A percentile compares a stretch with the other conserved stretches of the same genome.
phyloP scores from a whole-genome alignment of 257 asterid species.

The Solanum commersonii region DNA sequence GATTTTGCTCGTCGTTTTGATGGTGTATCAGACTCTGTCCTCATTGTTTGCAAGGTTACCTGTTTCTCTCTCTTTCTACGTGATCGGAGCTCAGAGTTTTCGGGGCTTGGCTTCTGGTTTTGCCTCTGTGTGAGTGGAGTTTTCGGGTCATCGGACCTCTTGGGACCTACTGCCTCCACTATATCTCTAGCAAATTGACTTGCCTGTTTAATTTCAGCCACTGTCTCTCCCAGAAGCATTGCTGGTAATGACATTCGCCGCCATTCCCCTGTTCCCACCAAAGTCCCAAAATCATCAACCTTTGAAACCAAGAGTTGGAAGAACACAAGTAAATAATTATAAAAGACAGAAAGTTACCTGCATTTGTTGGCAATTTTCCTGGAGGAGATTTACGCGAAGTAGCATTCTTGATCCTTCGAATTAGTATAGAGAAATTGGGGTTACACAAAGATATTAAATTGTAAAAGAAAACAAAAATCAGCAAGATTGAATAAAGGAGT shows the following conservation, averaged over 20 bases:
- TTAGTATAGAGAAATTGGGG: not conserved
- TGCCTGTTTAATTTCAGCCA: slow-evolving; percentile 69
- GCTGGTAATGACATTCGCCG: slow-evolving; percentile 79
- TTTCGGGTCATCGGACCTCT: slow-evolving; percentile 50
- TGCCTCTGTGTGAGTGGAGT: slow-evolving; percentile 45
- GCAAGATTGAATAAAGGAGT: not conserved
- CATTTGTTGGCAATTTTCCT: slow-evolving; percentile 50
- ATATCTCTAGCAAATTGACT: slow-evolving; percentile 57
- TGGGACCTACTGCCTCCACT: slow-evolving; percentile 37
- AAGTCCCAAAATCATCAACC: not conserved
- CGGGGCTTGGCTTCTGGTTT: slow-evolving; percentile 24
- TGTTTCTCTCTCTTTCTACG: slow-evolving; percentile 69
- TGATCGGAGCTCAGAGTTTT: slow-evolving; percentile 34
- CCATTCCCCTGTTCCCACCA: slow-evolving; percentile 49
- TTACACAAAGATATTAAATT: not conserved
- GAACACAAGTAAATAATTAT: not conserved
- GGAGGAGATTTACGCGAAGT: slow-evolving; percentile 54
- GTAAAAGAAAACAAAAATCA: not conserved
- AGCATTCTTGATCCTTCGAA: slow-evolving; percentile 45
- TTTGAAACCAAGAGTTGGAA: not conserved
- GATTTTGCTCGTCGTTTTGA: slow-evolving; percentile 53
- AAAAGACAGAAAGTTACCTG: slow-evolving; percentile 22
- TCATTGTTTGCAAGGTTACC: slow-evolving; percentile 19
- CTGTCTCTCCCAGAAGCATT: slow-evolving; percentile 82
- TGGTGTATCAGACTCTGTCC: slow-evolving; percentile 32